phyloP scores from a whole-genome alignment of 2,329 filamentous ascomycete species.

The Pestalotiopsis sp. region DNA sequence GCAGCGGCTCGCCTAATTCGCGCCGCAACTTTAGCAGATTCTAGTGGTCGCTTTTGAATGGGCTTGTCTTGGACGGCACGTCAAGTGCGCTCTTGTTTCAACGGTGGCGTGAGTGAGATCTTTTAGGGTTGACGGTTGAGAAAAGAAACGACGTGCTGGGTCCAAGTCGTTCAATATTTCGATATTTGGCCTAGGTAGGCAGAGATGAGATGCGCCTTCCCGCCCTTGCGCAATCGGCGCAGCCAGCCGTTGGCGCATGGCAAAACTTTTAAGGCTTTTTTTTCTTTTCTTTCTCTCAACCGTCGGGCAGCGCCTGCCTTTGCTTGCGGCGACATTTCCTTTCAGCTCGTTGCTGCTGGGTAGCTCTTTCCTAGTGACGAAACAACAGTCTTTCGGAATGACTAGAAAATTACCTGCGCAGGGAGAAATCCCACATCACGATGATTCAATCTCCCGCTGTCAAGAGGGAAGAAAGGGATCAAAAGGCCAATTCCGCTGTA shows the following conservation, averaged over 20 bases:
- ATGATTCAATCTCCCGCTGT: background rate
- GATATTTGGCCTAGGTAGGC: background rate
- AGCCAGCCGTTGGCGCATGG: background rate
- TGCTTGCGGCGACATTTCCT: too few species aligned
- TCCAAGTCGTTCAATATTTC: background rate
- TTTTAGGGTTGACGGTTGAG: background rate
- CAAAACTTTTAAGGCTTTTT: background rate
- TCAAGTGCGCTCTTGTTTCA: background rate
- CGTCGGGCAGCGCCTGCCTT: too few species aligned
- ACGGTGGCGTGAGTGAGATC: background rate
- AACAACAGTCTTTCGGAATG: background rate
- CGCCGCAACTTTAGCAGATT: background rate
- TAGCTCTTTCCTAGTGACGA: background rate
- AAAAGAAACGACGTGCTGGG: background rate
- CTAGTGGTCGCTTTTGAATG: background rate
- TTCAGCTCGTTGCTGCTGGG: too few species aligned
- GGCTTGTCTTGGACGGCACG: background rate
- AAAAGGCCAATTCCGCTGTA: background rate
- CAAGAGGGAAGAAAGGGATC: background rate
- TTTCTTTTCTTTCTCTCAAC: background rate
- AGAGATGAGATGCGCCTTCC: background rate
- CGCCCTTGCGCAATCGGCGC: background rate
- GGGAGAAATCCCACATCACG: background rate
- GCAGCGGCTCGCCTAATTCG: background rate
- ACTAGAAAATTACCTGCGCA: background rate